These are phyloP conservation scores for Parmelia sp. DNA, from an alignment of 495 filamentous ascomycete genomes.

Conservation along the genomic window DNA sequence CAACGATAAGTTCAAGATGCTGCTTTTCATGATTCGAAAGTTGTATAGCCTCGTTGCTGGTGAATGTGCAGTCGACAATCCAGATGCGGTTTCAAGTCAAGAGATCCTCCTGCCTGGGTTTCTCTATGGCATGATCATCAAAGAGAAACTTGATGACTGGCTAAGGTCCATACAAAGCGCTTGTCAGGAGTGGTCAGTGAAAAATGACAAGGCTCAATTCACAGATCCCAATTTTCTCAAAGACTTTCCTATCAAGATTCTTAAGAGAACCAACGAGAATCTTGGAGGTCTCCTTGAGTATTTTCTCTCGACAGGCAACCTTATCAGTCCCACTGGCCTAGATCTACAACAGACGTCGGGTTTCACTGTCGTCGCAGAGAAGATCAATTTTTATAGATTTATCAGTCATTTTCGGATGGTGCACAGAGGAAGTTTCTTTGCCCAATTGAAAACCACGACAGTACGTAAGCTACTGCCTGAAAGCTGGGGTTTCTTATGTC, in stretches of 20 bases:
- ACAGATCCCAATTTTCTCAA: slow-evolving; percentile 63
- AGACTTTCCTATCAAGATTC: slow-evolving; percentile 71
- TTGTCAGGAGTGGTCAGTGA: slow-evolving; percentile 63
- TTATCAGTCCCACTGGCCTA: slow-evolving; percentile 81
- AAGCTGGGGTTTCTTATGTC: slow-evolving; percentile 96
- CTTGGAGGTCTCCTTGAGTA: slow-evolving; percentile 82
- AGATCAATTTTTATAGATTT: slow-evolving; percentile 98
- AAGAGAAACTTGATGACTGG: slow-evolving; percentile 88
- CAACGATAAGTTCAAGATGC: slow-evolving; percentile 85
- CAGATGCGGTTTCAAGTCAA: slow-evolving; percentile 90
- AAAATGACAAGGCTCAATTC: slow-evolving; percentile 56
- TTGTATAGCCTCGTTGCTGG: slow-evolving; percentile 87
- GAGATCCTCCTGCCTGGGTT: slow-evolving; percentile 90
- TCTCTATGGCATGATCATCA: slow-evolving; percentile 89
- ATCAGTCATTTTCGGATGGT: slow-evolving; percentile 99
- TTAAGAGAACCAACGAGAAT: slow-evolving; percentile 77
- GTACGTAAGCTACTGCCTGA: slow-evolving; percentile 93
- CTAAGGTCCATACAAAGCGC: slow-evolving; percentile 57
- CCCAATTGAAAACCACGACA: slow-evolving; percentile 92
- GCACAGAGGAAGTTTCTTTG: slow-evolving; percentile 97
- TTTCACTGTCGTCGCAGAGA: slow-evolving; percentile 94
- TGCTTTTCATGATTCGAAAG: slow-evolving; percentile 94
- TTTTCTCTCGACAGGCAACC: slow-evolving; percentile 92
- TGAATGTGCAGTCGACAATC: slow-evolving; percentile 88
- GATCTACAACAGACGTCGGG: slow-evolving; percentile 92